Conservation (phyloP, 2,329 filamentous ascomycete species). For the Alternaria triticina region DNA sequence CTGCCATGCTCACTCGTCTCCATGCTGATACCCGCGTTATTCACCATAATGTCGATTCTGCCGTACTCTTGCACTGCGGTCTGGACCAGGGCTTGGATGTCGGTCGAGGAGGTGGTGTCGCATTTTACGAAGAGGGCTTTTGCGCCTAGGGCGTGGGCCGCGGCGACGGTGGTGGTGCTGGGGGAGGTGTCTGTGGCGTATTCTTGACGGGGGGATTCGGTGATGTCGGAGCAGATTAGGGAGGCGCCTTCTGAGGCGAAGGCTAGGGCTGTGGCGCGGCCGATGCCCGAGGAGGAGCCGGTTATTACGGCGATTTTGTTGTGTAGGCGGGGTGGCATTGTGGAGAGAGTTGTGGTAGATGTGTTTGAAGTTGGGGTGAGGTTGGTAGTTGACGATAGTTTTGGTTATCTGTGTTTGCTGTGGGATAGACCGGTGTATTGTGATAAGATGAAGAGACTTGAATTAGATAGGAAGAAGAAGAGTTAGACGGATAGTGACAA, state of each 20-base stretch:
- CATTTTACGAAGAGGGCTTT: conserved; percentile 46
- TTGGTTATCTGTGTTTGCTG: not conserved
- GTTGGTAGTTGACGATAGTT: not conserved
- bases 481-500: not conserved
- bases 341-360: not conserved
- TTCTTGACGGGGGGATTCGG: conserved; percentile 21
- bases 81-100: conserved; percentile 53
- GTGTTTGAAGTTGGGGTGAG: not conserved
- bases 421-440: not conserved
- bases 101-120: conserved; percentile 52
- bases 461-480: not conserved
- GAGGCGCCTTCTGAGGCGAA: conserved; percentile 42
- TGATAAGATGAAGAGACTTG: not conserved
- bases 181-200: conserved; percentile 23
- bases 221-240: conserved; percentile 42
- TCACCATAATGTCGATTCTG: conserved; percentile 57
- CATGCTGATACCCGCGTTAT: conserved; percentile 56
- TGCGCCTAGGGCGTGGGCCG: conserved; percentile 36
- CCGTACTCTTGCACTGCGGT: conserved; percentile 54
- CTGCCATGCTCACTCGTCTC: conserved; percentile 40
- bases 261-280: conserved; percentile 41
- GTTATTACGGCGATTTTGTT: conserved; percentile 45
- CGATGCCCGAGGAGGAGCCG: conserved; percentile 43
- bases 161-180: conserved; percentile 38
- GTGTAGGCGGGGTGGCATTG: conserved; percentile 33